Base-by-base conservation (phyloP, 2,329 filamentous ascomycete genomes). In the Knufia petricola region DNA sequence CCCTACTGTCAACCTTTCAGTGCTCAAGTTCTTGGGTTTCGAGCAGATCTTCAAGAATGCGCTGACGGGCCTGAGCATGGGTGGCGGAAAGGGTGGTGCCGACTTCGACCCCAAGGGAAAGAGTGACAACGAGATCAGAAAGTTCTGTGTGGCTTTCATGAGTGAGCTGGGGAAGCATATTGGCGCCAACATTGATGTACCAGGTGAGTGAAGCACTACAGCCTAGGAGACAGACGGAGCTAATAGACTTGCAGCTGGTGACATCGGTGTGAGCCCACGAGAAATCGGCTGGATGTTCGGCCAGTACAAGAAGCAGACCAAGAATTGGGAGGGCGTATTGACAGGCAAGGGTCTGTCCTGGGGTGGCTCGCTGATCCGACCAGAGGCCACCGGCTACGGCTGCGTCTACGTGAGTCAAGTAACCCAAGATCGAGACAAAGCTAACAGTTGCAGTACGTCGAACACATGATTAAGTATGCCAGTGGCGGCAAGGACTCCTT, bases 1-100 rank as follows among this genome's bases (percentile, higher is more conserved):
- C 70, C 92, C 90, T 54, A 82, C 83, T 48, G 70, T 73, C 49
- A 75, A 83, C 66, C 73, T 83, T 47, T 78, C 73, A 50, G 75
- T 79, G 63, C 80, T 98, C 63, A 98, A 98, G 77, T 96, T 96
- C 75, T 79, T 98, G 65, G 92, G 90, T 58, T 96, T 96, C 64
- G 92, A 98, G 81, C 92, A 96, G 75, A 94, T 90, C 73, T 96
- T 96, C 79, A 96, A 96, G 81, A 96, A 96, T 86, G 92, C 92
- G 59, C 75, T 96, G 60, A 96, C 92, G 54, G 92, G 92, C 64
- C 73, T 94, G 64, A 87, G 80, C 74, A 95, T 98, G 82, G 92
- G 92, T 58, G 92, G 92, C 73, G 92, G 85, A 64, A 96, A 96
- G 77, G 92, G 92, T 72, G 92, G 92, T 63, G 84, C 90, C 67